Evolutionary conservation across 768 basidiomycete genomes (phyloP).

Genomic region (Ephemerocybe angulata): DNA sequence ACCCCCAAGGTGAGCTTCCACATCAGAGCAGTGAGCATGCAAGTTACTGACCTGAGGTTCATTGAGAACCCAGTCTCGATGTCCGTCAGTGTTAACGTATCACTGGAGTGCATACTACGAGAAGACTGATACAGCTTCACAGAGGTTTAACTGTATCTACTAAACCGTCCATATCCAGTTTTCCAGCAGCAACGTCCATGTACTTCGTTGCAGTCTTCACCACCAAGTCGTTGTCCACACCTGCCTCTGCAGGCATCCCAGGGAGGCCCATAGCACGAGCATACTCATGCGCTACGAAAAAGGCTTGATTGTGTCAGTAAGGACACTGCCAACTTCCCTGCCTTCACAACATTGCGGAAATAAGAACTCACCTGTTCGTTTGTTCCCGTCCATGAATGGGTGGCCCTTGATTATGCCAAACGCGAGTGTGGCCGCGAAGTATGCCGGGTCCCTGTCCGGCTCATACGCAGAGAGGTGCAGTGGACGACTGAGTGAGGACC

Average conservation of each 20-base stretch:
- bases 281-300: conserved; percentile 31
- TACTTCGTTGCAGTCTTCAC: no score
- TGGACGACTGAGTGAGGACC: conserved; percentile 25
- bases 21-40: no score
- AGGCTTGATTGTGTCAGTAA: no score
- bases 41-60: conserved; percentile 60
- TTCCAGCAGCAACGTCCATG: no score
- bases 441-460: conserved; percentile 20
- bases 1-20: not conserved
- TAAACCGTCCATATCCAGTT: no score
- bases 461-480: conserved; percentile 25
- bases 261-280: conserved; percentile 29
- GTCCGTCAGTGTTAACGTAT: conserved; percentile 69
- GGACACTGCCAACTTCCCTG: not conserved
- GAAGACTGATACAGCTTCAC: no score
- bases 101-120: conserved; percentile 76
- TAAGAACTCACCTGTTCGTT: conserved; percentile 23
- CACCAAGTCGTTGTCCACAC: not conserved
- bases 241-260: conserved; percentile 20
- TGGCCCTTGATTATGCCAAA: conserved; percentile 32
- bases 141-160: no score
- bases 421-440: conserved; percentile 29
- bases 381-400: conserved; percentile 28
- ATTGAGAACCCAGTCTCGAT: conserved; percentile 68
- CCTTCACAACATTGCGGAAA: not conserved